These are phyloP conservation scores for Mediolabrus comicus DNA, from an alignment of 108 stramenopile species.

Conservation along the genomic window DNA sequence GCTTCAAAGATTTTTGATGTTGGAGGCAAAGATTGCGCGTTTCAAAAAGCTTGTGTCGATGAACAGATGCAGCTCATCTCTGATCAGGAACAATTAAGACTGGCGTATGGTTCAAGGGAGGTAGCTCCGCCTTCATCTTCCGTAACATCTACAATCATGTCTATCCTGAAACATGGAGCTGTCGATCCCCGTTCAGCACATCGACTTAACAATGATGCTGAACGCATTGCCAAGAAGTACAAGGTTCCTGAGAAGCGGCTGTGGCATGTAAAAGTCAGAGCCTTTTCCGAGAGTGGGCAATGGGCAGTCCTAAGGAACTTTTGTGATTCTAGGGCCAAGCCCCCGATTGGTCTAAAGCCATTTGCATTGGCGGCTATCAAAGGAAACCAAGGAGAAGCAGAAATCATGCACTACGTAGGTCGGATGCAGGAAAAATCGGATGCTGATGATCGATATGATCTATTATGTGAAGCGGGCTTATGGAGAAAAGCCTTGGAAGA, in stretches of 20 bases:
- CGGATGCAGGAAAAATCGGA: constrained; percentile 46
- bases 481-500: constrained; percentile 83
- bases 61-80: constrained; percentile 70
- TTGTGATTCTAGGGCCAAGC: constrained; percentile 76
- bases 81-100: constrained; percentile 74
- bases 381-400: constrained; percentile 48
- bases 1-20: constrained; percentile 72
- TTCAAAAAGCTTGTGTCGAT: constrained; percentile 78
- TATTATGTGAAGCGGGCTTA: constrained; percentile 66
- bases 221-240: constrained; percentile 85
- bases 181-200: constrained; percentile 66
- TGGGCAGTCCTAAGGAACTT: constrained; percentile 70
- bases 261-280: constrained; percentile 83
- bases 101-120: constrained; percentile 56
- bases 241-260: constrained; percentile 82
- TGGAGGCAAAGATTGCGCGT: constrained; percentile 69
- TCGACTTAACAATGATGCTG: constrained; percentile 68
- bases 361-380: constrained; percentile 83
- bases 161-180: constrained; percentile 65
- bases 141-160: constrained; percentile 64
- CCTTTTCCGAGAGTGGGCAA: constrained; percentile 69
- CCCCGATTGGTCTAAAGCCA: constrained; percentile 82
- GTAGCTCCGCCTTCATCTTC: constrained; percentile 72
- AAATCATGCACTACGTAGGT: constrained; percentile 73
- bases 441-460: constrained; percentile 72